Percentiles rank a stretch among this genome's conserved stretches.
These are phyloP conservation scores for Aspergillus arachidicola DNA, from an alignment of 2,329 filamentous ascomycete genomes.

Conservation along the genomic window DNA sequence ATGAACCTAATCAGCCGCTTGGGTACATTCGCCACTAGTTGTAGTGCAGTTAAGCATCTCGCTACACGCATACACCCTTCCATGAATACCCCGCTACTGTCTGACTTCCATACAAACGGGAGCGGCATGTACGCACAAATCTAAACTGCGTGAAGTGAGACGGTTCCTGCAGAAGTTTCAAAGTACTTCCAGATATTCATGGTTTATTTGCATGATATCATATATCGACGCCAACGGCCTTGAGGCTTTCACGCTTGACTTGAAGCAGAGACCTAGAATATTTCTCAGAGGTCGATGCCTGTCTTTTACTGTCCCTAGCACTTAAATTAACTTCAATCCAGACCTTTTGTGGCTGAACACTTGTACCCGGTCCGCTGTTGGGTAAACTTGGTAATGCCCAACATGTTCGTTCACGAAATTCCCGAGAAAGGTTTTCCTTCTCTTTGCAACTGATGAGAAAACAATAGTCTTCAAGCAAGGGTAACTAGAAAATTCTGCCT, in stretches of 20 bases:
- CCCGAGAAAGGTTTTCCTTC: neutral
- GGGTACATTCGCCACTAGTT: constrained; percentile 29
- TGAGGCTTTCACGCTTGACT: neutral
- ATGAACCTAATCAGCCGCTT: constrained; percentile 46
- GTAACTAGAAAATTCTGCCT: too few species aligned
- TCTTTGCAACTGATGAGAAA: neutral
- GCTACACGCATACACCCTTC: neutral
- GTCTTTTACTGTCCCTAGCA: neutral
- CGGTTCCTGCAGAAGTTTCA: neutral
- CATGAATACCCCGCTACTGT: neutral
- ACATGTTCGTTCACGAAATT: neutral
- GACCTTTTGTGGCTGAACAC: neutral
- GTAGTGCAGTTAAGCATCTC: neutral
- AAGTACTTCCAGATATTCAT: neutral
- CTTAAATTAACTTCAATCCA: neutral
- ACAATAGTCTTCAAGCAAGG: neutral
- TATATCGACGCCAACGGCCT: neutral
- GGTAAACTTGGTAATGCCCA: neutral
- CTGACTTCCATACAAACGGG: neutral
- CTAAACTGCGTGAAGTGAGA: neutral
- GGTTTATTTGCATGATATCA: neutral
- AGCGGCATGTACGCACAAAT: neutral
- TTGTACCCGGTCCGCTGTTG: neutral
- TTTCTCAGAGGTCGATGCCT: neutral
- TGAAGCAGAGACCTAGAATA: neutral